These are phyloP conservation scores for Fusarium continuum DNA, from an alignment of 2,329 filamentous ascomycete species.

Conservation along the genomic window DNA sequence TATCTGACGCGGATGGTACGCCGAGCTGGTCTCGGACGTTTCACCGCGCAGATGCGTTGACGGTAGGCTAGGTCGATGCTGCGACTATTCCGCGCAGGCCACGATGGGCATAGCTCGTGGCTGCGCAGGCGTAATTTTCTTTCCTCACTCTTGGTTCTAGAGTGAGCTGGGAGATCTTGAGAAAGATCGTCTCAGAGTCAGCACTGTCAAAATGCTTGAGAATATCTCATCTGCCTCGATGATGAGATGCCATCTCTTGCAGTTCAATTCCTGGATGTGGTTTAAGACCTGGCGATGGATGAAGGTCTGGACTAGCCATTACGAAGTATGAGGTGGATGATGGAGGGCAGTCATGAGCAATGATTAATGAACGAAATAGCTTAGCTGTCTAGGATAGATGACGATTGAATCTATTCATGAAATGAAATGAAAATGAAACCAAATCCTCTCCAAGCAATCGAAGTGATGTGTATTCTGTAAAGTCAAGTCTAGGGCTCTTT, in stretches of 20 bases:
- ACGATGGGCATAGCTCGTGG: slow-evolving; percentile 38
- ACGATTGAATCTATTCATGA: slow-evolving; percentile 63
- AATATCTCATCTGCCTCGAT: slow-evolving; percentile 29
- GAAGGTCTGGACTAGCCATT: slow-evolving; percentile 48
- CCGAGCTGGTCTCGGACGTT: slow-evolving; percentile 58
- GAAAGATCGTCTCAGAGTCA: slow-evolving; percentile 22
- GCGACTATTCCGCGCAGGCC: slow-evolving; percentile 55
- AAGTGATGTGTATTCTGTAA: neutral
- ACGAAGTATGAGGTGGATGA: slow-evolving; percentile 40
- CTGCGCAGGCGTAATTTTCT: slow-evolving; percentile 40
- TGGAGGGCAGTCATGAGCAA: slow-evolving; percentile 37
- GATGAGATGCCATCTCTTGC: slow-evolving; percentile 40
- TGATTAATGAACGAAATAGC: slow-evolving; percentile 31
- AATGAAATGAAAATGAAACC: slow-evolving; percentile 18
- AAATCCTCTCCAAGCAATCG: neutral
- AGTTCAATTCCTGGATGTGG: slow-evolving; percentile 46
- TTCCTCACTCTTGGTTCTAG: slow-evolving; percentile 46
- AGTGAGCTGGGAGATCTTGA: slow-evolving; percentile 38
- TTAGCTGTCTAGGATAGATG: slow-evolving; percentile 54
- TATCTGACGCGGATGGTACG: slow-evolving; percentile 46
- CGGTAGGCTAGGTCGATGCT: slow-evolving; percentile 63
- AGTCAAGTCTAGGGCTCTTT: too few relatives aligned
- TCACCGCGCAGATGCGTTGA: slow-evolving; percentile 35
- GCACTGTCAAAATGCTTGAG: slow-evolving; percentile 37
- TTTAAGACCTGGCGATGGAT: slow-evolving; percentile 41